phyloP scores from a whole-genome alignment of 2,329 filamentous ascomycete species.

The Verticillium alfalfae region DNA sequence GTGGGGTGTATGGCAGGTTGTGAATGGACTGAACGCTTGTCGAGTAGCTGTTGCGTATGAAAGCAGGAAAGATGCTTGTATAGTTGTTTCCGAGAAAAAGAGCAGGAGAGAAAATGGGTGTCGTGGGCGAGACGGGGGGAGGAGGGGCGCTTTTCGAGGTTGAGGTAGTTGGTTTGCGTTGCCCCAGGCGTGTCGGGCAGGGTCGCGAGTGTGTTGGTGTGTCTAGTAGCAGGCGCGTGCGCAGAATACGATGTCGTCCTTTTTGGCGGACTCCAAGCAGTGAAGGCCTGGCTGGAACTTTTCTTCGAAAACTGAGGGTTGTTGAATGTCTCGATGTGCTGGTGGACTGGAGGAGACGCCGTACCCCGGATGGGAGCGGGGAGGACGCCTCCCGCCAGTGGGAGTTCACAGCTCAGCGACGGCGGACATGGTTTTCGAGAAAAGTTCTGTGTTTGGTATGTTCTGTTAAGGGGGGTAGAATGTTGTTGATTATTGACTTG shows the following conservation, averaged over 20 bases:
- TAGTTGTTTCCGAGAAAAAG: no score
- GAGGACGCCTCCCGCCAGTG: conserved; percentile 61
- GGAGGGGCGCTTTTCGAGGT: not conserved
- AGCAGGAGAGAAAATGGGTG: no score
- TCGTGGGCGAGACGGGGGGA: not conserved
- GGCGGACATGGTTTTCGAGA: conserved; percentile 73
- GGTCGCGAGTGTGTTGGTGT: not conserved
- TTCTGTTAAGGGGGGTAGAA: conserved; percentile 20
- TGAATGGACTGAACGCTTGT: not conserved
- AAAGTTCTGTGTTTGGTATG: conserved; percentile 44
- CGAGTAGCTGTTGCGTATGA: not conserved
- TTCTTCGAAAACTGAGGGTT: conserved; percentile 51
- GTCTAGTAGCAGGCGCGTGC: not conserved
- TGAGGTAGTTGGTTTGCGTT: not conserved
- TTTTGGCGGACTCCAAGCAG: conserved; percentile 25
- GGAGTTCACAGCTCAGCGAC: conserved; percentile 89
- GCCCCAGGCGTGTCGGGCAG: conserved; percentile 1
- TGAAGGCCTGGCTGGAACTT: conserved; percentile 53
- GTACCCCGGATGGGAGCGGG: conserved; percentile 22
- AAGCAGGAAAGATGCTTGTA: not conserved
- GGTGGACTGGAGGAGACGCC: conserved; percentile 72
- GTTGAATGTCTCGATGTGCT: conserved; percentile 71
- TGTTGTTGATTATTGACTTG: conserved; percentile 50
- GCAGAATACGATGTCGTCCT: not conserved
- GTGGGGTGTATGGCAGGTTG: not conserved